phyloP scores from a whole-genome alignment of 352 stramenopile species.

The Phytophthora citrophthora region DNA sequence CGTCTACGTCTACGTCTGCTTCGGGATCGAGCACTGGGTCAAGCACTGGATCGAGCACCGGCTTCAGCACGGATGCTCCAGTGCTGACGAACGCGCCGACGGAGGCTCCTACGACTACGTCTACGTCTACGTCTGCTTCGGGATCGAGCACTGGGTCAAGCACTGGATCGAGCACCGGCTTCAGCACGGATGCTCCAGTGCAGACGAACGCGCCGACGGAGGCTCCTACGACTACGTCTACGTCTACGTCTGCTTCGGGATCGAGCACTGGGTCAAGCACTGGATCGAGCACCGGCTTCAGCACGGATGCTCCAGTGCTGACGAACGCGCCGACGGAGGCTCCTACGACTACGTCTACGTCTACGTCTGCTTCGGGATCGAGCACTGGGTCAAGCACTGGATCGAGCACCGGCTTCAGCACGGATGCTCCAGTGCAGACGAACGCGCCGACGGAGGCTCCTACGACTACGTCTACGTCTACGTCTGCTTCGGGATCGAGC shows the following conservation, averaged over 20 bases:
- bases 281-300: not conserved
- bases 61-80: not conserved
- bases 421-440: not conserved
- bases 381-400: not conserved
- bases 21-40: too few relatives aligned
- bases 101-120: conserved; percentile 6
- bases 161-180: not conserved
- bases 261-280: conserved; percentile 12
- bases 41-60: not conserved
- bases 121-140: too few relatives aligned
- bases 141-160: not conserved
- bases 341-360: conserved; percentile 8
- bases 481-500: too few relatives aligned
- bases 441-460: not conserved
- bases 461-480: not conserved
- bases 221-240: conserved; percentile 7
- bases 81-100: not conserved
- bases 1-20: not conserved
- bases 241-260: not conserved
- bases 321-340: not conserved
- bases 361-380: conserved; percentile 1
- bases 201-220: not conserved
- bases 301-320: too few relatives aligned
- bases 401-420: not conserved
- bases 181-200: not conserved